Base-by-base conservation (phyloP, 139 green algal species). In the Coelastrella sp. region DNA sequence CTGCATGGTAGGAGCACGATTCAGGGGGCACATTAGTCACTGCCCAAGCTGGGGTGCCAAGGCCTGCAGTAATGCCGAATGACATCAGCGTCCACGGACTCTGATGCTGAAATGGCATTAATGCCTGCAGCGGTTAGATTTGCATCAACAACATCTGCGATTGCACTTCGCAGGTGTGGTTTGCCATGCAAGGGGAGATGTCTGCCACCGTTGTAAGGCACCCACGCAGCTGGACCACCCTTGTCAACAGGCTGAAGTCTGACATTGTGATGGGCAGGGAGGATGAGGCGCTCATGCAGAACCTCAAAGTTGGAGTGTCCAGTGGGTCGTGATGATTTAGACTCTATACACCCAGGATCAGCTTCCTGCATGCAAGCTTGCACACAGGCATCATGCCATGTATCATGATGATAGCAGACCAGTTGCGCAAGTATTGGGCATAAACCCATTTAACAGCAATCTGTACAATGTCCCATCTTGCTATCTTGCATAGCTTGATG, bases 161-260 rank as follows among this genome's bases (percentile, higher is more conserved):
- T 57, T 57, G 11, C 19, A 12, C 35, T 19, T 25, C 74, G 82
- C 82, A 88, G 65, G 83, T 92, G 24, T 83, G 75, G 83, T 90
- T 90, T 73, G 74, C 66, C 20, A 73, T 89, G 70, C 90, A 93
- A 78, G 91, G 91, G 14, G 91, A 93, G 87, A 93, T 93, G 91
- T 78, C 22, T 60, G 91, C 91, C 6, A 93, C 87, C 6, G 91
- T 93, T 80, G 75, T 89, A 63, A 56, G n/a, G 27, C 7, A 87
- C 75, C 60, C 90, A 85, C 57, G 19, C 65, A 12, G 20, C 82
- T 82, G 63, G 88, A 57, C 81, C 79, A 17, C 25, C 78, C 57
- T 70, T 76, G 22, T 72, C 81, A 25, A 14, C 25, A 59, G 17
- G 22, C 61, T 88, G 14, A 90, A 90, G 85, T 14, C 12, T 20